A percentile compares a stretch with the other conserved stretches of the same genome.
These are phyloP conservation scores for Sporisorium iseilematis-ciliati DNA, from an alignment of 1,284 basidiomycete genomes.

Conservation along the genomic window DNA sequence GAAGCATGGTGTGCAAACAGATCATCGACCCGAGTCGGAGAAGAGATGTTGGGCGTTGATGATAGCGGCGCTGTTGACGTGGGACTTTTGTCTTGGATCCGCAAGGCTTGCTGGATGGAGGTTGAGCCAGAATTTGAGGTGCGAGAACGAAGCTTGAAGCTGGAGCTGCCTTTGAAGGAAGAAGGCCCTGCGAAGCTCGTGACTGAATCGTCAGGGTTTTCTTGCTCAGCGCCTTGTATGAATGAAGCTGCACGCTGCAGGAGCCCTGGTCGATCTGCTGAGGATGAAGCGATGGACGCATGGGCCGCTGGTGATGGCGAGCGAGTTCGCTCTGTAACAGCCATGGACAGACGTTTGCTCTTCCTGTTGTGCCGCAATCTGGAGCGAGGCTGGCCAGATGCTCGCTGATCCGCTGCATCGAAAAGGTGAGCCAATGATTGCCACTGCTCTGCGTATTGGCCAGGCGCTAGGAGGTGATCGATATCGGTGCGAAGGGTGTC, in stretches of 20 bases:
- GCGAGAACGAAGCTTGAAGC: slow-evolving; percentile 40
- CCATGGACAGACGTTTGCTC: slow-evolving; percentile 30
- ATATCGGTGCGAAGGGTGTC: slow-evolving; percentile 45
- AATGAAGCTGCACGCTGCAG: slow-evolving; percentile 6
- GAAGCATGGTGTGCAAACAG: slow-evolving; percentile 18
- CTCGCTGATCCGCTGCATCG: slow-evolving; percentile 22
- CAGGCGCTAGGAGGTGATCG: slow-evolving; percentile 33
- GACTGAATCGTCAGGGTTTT: slow-evolving; percentile 37
- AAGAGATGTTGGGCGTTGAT: background rate
- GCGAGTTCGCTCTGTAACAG: background rate
- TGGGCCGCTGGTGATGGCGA: slow-evolving; percentile 1
- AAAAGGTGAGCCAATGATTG: slow-evolving; percentile 58
- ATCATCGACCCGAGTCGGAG: background rate
- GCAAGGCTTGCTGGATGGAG: background rate
- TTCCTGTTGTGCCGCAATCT: slow-evolving; percentile 14
- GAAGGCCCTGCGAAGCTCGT: slow-evolving; percentile 33
- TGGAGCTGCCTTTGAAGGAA: slow-evolving; percentile 35
- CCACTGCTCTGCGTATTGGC: slow-evolving; percentile 59
- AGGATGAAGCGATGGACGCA: background rate
- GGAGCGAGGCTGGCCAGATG: slow-evolving; percentile 12
- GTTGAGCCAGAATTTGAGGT: slow-evolving; percentile 7
- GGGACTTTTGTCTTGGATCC: background rate
- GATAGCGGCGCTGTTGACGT: background rate
- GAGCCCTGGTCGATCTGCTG: background rate
- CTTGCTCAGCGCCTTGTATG: slow-evolving; percentile 7